Evolutionary conservation across 371 early-diverging fungal genomes (phyloP), one percentile per base, ranked within the genome.

Genomic region (Nematocida sp.): DNA sequence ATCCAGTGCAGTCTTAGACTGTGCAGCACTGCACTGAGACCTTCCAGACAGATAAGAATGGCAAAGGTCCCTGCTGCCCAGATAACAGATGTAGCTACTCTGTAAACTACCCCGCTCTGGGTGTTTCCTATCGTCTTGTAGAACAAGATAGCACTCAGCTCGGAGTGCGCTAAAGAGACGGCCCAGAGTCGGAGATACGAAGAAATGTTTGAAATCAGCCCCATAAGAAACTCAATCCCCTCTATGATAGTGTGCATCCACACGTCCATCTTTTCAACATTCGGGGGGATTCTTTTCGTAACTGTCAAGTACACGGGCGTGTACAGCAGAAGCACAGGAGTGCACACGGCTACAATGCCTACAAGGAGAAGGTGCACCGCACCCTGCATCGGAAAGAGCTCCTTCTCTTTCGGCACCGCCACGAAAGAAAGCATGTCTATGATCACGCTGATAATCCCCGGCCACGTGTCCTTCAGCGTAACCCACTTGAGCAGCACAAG

Each of bases 121-220:
- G 87, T 85, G 41, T 84, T 86, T 63, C 85, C 87, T 48, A 96
- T 78, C 1, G 92, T 90, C 93, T 95, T 95, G 25, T 88, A 86
- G 92, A 94, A 95, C 53, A 96, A 85, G 11, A 99, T 96, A 79
- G 89, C 90, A 0, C 97, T 96, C 45, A 99, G 85, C 85, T 96
- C 95, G 31, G 95, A 92, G 81, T 99, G 99, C 0, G 99, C 99
- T 63, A 99, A 87, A 48, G 92, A 92, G 76, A 99, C 86, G 36
- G 99, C 99, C 99, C 99, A 99, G 45, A 99, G 87, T 81, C 99
- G 91, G 46, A 99, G 87, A 81, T 99, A 99, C 17, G 94, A 93
- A 3, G 96, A 95, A 4, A 97, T 97, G 85, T 99, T 95, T 52
- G 95, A 94, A 74, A 99, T 93, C 55, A 93, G 91, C 63, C 90